Evolutionary conservation across 257 asterid species (phyloP).

Genomic region (Solanum neorickii): DNA sequence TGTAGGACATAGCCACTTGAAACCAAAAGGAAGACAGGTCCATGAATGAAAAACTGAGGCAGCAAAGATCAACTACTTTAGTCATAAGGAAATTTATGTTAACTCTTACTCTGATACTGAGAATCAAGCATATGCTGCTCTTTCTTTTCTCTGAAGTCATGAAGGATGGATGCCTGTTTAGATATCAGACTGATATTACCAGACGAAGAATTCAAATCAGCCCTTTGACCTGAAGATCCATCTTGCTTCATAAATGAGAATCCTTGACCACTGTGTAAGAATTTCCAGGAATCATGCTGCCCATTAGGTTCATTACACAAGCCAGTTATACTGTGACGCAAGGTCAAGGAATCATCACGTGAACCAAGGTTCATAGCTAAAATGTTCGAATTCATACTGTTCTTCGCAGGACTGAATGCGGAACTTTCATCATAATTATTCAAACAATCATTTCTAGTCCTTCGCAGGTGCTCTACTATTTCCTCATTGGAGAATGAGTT

Average conservation of each 20-base stretch:
- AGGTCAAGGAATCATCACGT: constrained; percentile 43
- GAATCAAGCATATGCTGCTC: constrained; percentile 53
- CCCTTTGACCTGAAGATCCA: constrained; percentile 39
- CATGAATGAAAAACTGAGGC: background rate
- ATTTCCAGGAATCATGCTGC: constrained; percentile 60
- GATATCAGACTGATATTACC: constrained; percentile 11
- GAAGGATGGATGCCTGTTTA: constrained; percentile 22
- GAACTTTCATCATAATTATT: constrained; percentile 47
- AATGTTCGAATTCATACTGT: constrained; percentile 65
- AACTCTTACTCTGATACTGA: constrained; percentile 51
- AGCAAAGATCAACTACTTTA: background rate
- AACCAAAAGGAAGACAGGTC: background rate
- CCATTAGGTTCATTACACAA: constrained; percentile 42
- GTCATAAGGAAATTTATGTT: background rate
- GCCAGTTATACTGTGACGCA: constrained; percentile 40
- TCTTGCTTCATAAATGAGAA: constrained; percentile 42
- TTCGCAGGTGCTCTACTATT: constrained; percentile 84
- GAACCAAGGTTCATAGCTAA: constrained; percentile 78
- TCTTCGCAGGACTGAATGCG: constrained; percentile 53
- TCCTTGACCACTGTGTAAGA: constrained; percentile 48
- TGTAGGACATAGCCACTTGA: background rate
- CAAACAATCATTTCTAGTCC: constrained; percentile 49
- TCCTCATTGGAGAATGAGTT: constrained; percentile 90
- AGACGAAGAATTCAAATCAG: constrained; percentile 20
- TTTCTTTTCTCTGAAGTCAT: constrained; percentile 40